Conservation (phyloP, 192 early-diverging fungal genomes). For the Thamnidium elegans region DNA sequence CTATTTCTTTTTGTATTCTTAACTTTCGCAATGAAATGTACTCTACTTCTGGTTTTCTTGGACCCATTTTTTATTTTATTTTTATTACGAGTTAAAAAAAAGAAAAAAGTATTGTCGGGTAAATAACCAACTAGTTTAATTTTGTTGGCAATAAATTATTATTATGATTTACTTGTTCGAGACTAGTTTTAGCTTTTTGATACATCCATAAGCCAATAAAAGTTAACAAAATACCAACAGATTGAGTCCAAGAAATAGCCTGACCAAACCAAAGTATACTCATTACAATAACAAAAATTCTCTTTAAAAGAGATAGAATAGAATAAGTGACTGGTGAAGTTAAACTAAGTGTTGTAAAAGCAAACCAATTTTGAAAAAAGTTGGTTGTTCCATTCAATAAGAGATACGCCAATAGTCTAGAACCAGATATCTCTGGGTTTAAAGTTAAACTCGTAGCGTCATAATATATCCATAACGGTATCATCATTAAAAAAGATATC, state of each 20-base stretch:
- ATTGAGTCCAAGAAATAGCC: conserved; percentile 64
- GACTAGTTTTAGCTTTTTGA: conserved; percentile 69
- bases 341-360: conserved; percentile 72
- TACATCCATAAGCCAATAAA: conserved; percentile 86
- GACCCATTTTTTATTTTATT: conserved; percentile 18
- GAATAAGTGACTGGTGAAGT: conserved; percentile 86
- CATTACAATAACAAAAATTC: conserved; percentile 85
- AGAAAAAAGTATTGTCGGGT: neutral
- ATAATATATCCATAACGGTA: conserved; percentile 75
- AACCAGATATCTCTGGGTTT: neutral
- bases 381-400: conserved; percentile 77
- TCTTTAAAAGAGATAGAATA: conserved; percentile 81
- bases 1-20: neutral
- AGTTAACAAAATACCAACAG: conserved; percentile 71
- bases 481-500: conserved; percentile 73
- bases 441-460: conserved; percentile 54
- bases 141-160: conserved; percentile 17
- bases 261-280: conserved; percentile 83
- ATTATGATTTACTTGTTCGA: conserved; percentile 41
- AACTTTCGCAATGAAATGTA: conserved; percentile 10
- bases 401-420: conserved; percentile 45
- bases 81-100: neutral
- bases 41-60: conserved; percentile 26
- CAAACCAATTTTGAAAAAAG: conserved; percentile 82
- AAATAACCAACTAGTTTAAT: neutral